Evolutionary conservation across 2,329 filamentous ascomycete species (phyloP), one percentile per base, ranked within the genome.

Genomic region (Hymenotorrendiella dingleyae): DNA sequence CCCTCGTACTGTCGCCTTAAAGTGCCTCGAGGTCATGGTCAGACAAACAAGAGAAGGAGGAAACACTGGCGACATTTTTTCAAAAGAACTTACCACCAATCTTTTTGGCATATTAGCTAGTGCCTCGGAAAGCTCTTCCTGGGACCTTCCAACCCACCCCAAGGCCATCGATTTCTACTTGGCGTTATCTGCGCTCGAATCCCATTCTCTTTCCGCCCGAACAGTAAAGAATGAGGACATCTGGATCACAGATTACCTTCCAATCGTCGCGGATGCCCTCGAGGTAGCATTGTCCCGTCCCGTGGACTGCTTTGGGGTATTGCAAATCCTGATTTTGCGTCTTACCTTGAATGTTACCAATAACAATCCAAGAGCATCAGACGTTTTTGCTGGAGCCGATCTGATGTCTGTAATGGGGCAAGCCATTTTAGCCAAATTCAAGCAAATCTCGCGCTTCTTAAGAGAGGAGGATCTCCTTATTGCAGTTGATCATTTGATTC

Each of bases 311-410:
- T 64, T 67, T 37, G 69, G 65, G 23, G 62, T 43, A 10, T 40
- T 52, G 7, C 57, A 61, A 22, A 23, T 48, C n/a, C 37, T 59
- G 20, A 42, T 60, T 16, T 33, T 91, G 35, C 80, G 86, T 43
- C 72, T 96, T 4, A 82, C 86, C 26, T 74, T 95, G 49, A 94
- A 94, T 56, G 73, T 90, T 37, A 93, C 89, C 7, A 95, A 95
- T 66, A 86, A 88, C 54, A 85, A 86, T 48, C 66, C 75, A 0
- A 68, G 71, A 11, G 80, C 86, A 10, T 88, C 86, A 29, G 73
- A 78, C 22, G 68, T 77, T 3, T 88, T 94, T 55, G 74, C 83
- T 22, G 70, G 76, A n/a, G 71, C 72, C 38, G 68, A 69, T 7
- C 65, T 84, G 8, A 68, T 80, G 43, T 59, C 67, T 28, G 55